A percentile compares a stretch with the other conserved stretches of the same genome.
Evolutionary conservation across 225 moss, liverwort and hornwort genomes (phyloP).

Genomic region (Pseudisothecium myosuroides): DNA sequence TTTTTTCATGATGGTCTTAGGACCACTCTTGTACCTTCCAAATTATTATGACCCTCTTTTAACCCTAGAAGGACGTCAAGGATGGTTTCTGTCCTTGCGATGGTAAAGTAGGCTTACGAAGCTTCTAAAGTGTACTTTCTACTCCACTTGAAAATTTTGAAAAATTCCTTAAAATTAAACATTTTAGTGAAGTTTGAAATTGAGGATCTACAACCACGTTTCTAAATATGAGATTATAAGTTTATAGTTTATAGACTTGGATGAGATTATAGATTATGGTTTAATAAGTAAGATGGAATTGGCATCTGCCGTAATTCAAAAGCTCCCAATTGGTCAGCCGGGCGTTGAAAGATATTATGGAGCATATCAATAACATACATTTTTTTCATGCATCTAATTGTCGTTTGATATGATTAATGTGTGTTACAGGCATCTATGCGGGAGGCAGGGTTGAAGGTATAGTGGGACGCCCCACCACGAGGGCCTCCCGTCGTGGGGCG

Average conservation of each 20-base stretch:
- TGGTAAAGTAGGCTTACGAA: neutral
- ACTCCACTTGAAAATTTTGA: neutral
- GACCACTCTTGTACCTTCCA: neutral
- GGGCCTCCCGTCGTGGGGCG: no score
- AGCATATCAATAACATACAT: neutral
- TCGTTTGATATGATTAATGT: neutral
- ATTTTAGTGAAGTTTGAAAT: neutral
- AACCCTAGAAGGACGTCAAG: no score
- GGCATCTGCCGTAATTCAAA: neutral
- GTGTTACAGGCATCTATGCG: constrained; percentile 39
- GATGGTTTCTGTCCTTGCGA: neutral
- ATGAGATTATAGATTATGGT: neutral
- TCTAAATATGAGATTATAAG: neutral
- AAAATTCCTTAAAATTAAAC: neutral
- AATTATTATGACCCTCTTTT: no score
- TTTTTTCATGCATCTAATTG: neutral
- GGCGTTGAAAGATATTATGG: neutral
- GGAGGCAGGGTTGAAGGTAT: constrained; percentile 62
- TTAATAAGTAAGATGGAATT: neutral
- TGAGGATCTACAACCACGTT: neutral
- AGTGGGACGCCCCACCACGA: no score
- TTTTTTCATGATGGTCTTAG: neutral
- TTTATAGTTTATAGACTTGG: neutral
- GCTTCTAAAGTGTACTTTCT: neutral
- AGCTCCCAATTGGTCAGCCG: neutral